Percentiles rank a stretch among this genome's conserved stretches.
These are phyloP conservation scores for Rhizophora mangle DNA, from an alignment of 345 rosid genomes.

Conservation along the genomic window DNA sequence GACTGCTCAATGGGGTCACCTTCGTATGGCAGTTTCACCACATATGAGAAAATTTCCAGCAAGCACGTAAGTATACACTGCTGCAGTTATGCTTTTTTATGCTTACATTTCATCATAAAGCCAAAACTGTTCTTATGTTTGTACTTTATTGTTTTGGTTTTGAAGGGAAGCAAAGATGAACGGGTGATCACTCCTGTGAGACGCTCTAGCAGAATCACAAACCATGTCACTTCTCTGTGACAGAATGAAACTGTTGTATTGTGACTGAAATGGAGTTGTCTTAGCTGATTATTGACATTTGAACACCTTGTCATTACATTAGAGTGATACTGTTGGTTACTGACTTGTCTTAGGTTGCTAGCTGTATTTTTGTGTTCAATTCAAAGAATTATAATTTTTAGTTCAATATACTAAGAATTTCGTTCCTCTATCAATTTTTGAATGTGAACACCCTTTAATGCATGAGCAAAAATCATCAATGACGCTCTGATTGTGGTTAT, in stretches of 20 bases:
- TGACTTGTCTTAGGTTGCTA: neutral
- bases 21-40: slow-evolving; percentile 81
- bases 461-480: too few species aligned
- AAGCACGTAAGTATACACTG: slow-evolving; percentile 47
- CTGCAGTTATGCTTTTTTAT: neutral
- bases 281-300: neutral
- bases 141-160: slow-evolving; percentile 9
- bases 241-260: neutral
- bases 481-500: too few species aligned
- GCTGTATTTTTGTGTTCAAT: neutral
- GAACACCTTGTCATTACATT: neutral
- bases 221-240: slow-evolving; percentile 49
- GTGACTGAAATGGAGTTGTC: neutral
- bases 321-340: neutral
- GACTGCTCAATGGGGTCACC: slow-evolving; percentile 50
- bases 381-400: neutral
- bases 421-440: neutral
- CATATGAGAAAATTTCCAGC: slow-evolving; percentile 61
- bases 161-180: slow-evolving; percentile 55
- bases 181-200: slow-evolving; percentile 71
- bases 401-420: slow-evolving; percentile 3
- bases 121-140: slow-evolving; percentile 5
- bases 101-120: neutral
- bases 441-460: too few species aligned
- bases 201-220: slow-evolving; percentile 76